These are phyloP conservation scores for Zymoseptoria crescenta DNA, from an alignment of 2,329 filamentous ascomycete species.

Conservation along the genomic window DNA sequence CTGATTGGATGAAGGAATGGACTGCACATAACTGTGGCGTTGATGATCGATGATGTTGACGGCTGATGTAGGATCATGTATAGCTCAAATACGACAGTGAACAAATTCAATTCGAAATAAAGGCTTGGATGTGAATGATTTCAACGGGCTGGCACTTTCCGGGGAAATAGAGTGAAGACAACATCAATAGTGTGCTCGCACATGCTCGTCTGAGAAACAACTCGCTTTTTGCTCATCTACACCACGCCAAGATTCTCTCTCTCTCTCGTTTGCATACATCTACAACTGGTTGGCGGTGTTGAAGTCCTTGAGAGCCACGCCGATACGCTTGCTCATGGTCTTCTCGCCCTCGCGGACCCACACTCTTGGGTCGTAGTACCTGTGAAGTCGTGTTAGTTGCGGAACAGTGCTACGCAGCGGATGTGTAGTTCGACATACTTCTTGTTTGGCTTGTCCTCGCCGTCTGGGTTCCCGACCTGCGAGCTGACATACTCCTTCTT, in stretches of 20 bases:
- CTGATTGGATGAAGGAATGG: background rate
- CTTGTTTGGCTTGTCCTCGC: constrained; percentile 98
- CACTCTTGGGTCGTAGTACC: constrained; percentile 65
- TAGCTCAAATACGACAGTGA: too few species aligned
- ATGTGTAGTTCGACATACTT: constrained; percentile 43
- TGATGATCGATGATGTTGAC: background rate
- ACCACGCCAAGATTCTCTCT: background rate
- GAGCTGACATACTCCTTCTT: constrained; percentile 91
- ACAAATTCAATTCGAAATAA: too few species aligned
- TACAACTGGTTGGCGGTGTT: constrained; percentile 74
- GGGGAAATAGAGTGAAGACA: background rate
- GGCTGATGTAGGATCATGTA: background rate
- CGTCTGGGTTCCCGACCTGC: constrained; percentile 90
- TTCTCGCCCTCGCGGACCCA: constrained; percentile 98
- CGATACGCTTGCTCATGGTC: constrained; percentile 79
- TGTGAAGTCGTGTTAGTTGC: constrained; percentile 4
- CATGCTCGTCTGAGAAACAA: background rate
- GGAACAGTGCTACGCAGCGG: constrained; percentile 33
- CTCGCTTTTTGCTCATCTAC: background rate
- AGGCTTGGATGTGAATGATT: too few species aligned
- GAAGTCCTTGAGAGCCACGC: constrained; percentile 83
- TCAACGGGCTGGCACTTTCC: background rate
- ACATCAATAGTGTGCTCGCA: background rate
- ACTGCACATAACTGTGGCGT: background rate
- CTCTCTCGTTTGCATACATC: constrained; percentile 3